phyloP scores from a whole-genome alignment of 83 land plant genomes.

The Isoetes engelmannii region DNA sequence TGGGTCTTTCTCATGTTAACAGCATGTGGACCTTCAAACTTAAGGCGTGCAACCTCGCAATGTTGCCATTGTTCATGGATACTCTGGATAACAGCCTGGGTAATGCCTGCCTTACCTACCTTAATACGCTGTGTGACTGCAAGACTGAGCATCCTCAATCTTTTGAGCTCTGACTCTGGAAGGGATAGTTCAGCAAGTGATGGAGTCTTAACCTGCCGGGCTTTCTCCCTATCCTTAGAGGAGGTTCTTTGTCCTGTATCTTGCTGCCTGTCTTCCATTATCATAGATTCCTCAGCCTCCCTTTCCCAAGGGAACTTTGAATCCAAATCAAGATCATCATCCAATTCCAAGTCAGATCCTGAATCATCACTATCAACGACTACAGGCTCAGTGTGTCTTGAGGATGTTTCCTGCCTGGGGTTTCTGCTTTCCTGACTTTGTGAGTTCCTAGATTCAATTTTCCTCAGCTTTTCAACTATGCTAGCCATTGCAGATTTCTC shows the following conservation, averaged over 20 bases:
- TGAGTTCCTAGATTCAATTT: conserved; percentile 28
- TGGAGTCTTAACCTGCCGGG: conserved; percentile 24
- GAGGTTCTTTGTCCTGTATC: conserved; percentile 6
- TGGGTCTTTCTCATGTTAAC: conserved; percentile 67
- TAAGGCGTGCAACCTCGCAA: conserved; percentile 57
- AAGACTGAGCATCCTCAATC: conserved; percentile 40
- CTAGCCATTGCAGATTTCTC: conserved; percentile 48
- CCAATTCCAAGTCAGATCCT: too few species aligned
- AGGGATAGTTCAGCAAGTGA: conserved; percentile 56
- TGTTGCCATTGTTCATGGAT: conserved; percentile 59
- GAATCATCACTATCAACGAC: not conserved
- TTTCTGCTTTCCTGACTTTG: conserved; percentile 8
- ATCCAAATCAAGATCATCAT: conserved; percentile 5
- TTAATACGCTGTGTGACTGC: conserved; percentile 36
- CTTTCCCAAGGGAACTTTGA: conserved; percentile 60
- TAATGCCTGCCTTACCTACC: conserved; percentile 52
- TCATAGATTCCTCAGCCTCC: not conserved
- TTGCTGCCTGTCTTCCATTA: not conserved
- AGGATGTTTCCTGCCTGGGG: conserved; percentile 53
- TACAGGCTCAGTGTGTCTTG: conserved; percentile 44
- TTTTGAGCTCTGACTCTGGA: conserved; percentile 50
- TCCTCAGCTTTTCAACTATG: conserved; percentile 57
- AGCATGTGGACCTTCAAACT: conserved; percentile 53
- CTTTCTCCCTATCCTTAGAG: not conserved
- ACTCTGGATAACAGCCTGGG: conserved; percentile 43